These are phyloP conservation scores for Botrytis pseudocinerea DNA, from an alignment of 2,329 filamentous ascomycete genomes.

Conservation along the genomic window DNA sequence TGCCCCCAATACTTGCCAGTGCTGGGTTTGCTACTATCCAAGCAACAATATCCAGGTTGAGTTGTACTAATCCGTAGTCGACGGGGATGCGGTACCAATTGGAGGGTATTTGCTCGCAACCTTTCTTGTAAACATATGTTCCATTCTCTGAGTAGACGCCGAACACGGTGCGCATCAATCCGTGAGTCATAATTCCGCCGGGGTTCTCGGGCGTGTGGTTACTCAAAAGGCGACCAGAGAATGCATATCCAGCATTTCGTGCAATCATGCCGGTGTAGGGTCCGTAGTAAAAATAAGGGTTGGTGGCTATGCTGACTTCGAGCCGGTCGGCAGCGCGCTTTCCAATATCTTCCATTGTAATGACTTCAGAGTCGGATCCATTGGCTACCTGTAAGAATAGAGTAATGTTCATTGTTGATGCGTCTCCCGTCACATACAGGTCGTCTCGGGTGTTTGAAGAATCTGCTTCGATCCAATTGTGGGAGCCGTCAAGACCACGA, in stretches of 20 bases:
- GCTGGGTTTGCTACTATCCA: background rate
- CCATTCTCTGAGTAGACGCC: background rate
- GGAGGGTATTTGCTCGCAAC: background rate
- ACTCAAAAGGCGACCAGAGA: constrained; percentile 2
- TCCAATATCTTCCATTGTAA: background rate
- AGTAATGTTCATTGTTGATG: background rate
- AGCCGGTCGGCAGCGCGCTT: background rate
- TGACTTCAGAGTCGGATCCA: background rate
- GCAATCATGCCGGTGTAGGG: constrained; percentile 1
- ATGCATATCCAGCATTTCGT: constrained; percentile 3
- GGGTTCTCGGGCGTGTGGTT: background rate
- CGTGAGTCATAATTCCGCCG: background rate
- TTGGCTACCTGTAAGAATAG: background rate
- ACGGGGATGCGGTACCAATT: background rate
- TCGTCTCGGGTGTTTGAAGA: background rate
- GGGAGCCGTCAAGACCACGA: background rate
- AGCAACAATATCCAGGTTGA: constrained; percentile 1
- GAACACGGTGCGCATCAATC: background rate
- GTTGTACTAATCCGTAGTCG: constrained; percentile 1
- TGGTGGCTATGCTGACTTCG: background rate
- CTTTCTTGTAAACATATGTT: background rate
- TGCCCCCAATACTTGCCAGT: background rate
- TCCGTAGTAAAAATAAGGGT: constrained; percentile 3
- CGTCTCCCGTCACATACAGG: background rate
- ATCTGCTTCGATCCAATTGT: constrained; percentile 1